Conservation (phyloP, 345 rosid species). For the Syzygium aromaticum region DNA sequence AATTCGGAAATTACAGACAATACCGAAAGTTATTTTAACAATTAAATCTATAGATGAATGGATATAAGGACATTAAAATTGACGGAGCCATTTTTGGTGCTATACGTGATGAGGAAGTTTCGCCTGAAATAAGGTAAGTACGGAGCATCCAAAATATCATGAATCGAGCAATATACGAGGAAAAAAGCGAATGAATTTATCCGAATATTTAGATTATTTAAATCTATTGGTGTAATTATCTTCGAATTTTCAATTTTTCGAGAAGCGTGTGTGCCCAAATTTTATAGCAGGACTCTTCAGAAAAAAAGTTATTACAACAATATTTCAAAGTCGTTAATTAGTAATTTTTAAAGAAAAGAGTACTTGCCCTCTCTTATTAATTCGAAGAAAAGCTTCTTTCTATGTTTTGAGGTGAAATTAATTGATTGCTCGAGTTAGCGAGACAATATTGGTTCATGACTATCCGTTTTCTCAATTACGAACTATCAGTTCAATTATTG, state of each 20-base stretch:
- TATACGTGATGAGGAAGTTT: neutral
- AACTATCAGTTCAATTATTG: neutral
- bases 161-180: neutral
- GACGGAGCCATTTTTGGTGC: neutral
- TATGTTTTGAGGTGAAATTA: neutral
- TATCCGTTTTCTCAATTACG: neutral
- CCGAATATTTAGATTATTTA: too few relatives aligned
- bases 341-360: too few relatives aligned
- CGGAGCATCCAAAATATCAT: neutral
- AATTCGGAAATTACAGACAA: neutral
- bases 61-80: neutral
- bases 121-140: neutral
- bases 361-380: too few relatives aligned
- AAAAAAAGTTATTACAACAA: too few relatives aligned
- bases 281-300: too few relatives aligned
- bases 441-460: fast-evolving
- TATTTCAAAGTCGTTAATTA: too few relatives aligned
- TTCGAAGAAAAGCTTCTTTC: neutral
- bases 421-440: neutral
- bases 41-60: neutral
- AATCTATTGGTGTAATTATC: too few relatives aligned
- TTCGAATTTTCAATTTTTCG: too few relatives aligned
- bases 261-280: too few relatives aligned
- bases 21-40: neutral
- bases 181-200: neutral